Conservation (phyloP, 495 filamentous ascomycete species). For the Xylaria acuta region DNA sequence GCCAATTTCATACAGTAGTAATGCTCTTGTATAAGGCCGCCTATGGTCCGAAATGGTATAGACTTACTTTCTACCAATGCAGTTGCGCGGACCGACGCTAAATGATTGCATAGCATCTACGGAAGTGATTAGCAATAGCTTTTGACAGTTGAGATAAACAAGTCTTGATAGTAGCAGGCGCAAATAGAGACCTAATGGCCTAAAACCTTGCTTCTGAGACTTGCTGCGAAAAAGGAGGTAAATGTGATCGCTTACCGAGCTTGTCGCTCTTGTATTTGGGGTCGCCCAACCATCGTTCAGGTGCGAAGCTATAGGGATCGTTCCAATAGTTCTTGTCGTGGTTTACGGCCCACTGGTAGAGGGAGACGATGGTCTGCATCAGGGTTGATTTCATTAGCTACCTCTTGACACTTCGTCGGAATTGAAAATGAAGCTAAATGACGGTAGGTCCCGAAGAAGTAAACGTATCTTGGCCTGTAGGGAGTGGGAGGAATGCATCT, state of each 20-base stretch:
- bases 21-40: neutral
- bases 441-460: neutral
- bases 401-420: neutral
- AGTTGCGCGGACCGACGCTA: conserved; percentile 59
- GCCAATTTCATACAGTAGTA: neutral
- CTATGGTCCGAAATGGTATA: neutral
- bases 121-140: neutral
- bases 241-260: conserved; percentile 17
- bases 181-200: neutral
- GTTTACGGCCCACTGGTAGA: conserved; percentile 57
- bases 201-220: neutral
- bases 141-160: neutral
- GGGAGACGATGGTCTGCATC: conserved; percentile 46
- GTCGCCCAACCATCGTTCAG: conserved; percentile 56
- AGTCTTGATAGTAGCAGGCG: neutral
- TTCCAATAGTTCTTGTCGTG: conserved; percentile 46
- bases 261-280: conserved; percentile 49
- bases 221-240: neutral
- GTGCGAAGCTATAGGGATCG: conserved; percentile 52
- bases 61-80: conserved; percentile 62
- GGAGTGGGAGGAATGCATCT: neutral
- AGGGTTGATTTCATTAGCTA: neutral
- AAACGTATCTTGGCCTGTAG: neutral
- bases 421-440: neutral
- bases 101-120: conserved; percentile 57